These are phyloP conservation scores for cucumber (Cucumis sativus) DNA, from an alignment of 306 rosid genomes.

Conservation along the genomic window Cucumber_9930_V3 NC_026661.2:2937001-2937500, in stretches of 20 bases:
- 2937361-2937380: slow-evolving; percentile 87
- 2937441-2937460: slow-evolving; percentile 78
- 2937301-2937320: slow-evolving; percentile 69
- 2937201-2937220: slow-evolving; percentile 80
- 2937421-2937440: slow-evolving; percentile 82
- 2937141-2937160: slow-evolving; percentile 84
- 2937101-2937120: slow-evolving; percentile 73
- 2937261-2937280: slow-evolving; percentile 48
- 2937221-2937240: slow-evolving; percentile 47
- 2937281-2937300: slow-evolving; percentile 71
- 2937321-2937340: slow-evolving; percentile 84
- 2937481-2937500: slow-evolving; percentile 85
- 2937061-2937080: slow-evolving; percentile 86
- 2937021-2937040: slow-evolving; percentile 85
- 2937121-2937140: slow-evolving; percentile 76
- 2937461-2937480: slow-evolving; percentile 90
- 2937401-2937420: slow-evolving; percentile 86
- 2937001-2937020: slow-evolving; percentile 82
- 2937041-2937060: slow-evolving; percentile 45
- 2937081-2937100: slow-evolving; percentile 85
- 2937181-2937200: slow-evolving; percentile 47
- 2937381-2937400: slow-evolving; percentile 53
- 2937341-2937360: slow-evolving; percentile 87
- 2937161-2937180: slow-evolving; percentile 82
- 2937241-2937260: slow-evolving; percentile 18